Evolutionary conservation across 768 basidiomycete species (phyloP).

Genomic region (Macrolepiota albuminosa): DNA sequence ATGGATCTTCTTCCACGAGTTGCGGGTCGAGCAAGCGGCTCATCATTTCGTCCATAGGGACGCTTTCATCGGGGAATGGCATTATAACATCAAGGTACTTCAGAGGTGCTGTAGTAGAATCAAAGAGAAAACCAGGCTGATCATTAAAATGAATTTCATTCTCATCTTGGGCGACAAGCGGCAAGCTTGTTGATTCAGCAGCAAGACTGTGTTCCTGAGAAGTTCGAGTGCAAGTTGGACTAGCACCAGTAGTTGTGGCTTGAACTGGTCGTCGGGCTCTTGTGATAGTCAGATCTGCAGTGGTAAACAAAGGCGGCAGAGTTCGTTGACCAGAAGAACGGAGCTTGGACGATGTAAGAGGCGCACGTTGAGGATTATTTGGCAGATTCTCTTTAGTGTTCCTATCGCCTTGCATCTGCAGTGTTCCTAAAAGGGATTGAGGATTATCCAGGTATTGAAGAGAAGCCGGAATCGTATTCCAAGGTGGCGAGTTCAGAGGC

Average conservation of each 20-base stretch:
- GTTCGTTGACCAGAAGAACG: slow-evolving; percentile 3
- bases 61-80: slow-evolving; percentile 16
- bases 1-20: slow-evolving; percentile 31
- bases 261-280: neutral
- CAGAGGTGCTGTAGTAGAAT: slow-evolving; percentile 24
- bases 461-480: neutral
- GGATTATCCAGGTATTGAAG: neutral
- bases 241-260: neutral
- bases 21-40: slow-evolving; percentile 29
- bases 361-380: neutral
- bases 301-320: slow-evolving; percentile 5
- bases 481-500: neutral
- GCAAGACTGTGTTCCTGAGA: neutral
- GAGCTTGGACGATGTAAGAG: neutral
- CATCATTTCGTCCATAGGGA: slow-evolving; percentile 21
- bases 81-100: slow-evolving; percentile 31
- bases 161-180: neutral
- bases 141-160: neutral
- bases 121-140: slow-evolving; percentile 14
- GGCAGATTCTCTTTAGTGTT: slow-evolving; percentile 6
- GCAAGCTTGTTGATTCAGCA: neutral
- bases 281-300: neutral
- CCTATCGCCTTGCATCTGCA: neutral
- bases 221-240: neutral
- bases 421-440: neutral